Conservation (phyloP, 192 early-diverging fungal species). For the Dissophora ornata region DNA sequence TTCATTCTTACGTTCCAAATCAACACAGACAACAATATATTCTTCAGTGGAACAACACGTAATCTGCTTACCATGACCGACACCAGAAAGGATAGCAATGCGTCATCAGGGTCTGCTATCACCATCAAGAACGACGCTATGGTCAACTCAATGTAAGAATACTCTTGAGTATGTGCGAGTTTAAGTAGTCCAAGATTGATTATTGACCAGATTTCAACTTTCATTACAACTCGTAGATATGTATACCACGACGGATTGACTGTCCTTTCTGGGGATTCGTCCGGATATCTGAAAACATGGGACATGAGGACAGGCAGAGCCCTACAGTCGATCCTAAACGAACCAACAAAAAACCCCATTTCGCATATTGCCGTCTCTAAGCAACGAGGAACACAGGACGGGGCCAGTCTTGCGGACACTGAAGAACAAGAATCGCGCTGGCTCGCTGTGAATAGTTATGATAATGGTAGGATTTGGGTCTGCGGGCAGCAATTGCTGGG, state of each 20-base stretch:
- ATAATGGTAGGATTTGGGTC: conserved; percentile 74
- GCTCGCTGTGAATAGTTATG: conserved; percentile 93
- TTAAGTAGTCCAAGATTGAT: too few relatives aligned
- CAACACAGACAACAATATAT: conserved; percentile 74
- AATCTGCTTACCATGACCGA: conserved; percentile 78
- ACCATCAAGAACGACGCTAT: conserved; percentile 76
- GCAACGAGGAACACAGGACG: conserved; percentile 35
- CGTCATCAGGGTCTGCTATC: conserved; percentile 26
- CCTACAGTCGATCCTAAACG: conserved; percentile 69
- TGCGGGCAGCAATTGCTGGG: neutral
- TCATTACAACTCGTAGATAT: too few relatives aligned
- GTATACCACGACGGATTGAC: conserved; percentile 77
- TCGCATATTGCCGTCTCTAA: conserved; percentile 74
- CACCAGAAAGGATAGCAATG: conserved; percentile 54
- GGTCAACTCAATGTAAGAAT: conserved; percentile 77
- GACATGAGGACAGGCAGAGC: conserved; percentile 74
- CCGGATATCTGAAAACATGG: conserved; percentile 93
- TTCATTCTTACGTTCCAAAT: neutral
- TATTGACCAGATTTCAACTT: too few relatives aligned
- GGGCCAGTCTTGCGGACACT: conserved; percentile 18
- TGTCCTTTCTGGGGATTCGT: conserved; percentile 86
- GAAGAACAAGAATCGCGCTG: conserved; percentile 78
- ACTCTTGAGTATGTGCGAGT: neutral
- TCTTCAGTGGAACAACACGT: conserved; percentile 82
- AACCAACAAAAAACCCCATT: conserved; percentile 78